A percentile compares a stretch with the other conserved stretches of the same genome.
Conservation (phyloP, 2,329 filamentous ascomycete genomes). For the Cladosporium sp. region DNA sequence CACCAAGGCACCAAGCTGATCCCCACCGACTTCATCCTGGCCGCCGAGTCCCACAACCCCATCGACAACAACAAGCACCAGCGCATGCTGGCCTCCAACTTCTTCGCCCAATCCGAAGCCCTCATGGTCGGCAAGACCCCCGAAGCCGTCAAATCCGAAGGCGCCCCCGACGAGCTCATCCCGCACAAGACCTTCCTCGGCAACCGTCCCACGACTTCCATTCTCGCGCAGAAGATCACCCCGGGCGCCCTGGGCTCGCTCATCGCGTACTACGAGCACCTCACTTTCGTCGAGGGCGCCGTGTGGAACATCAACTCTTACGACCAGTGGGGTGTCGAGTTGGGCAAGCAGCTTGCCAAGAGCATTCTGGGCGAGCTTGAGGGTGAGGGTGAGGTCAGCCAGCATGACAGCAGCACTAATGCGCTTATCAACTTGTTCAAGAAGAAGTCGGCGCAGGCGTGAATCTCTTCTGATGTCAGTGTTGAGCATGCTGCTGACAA, state of each 20-base stretch:
- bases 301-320: conserved; percentile 99
- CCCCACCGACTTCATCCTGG: conserved; percentile 95
- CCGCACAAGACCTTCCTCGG: conserved; percentile 99
- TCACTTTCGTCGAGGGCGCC: conserved; percentile 95
- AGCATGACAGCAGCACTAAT: conserved; percentile 82
- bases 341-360: conserved; percentile 90
- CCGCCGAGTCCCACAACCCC: conserved; percentile 94
- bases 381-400: conserved; percentile 61
- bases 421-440: conserved; percentile 91
- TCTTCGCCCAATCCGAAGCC: conserved; percentile 82
- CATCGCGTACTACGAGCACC: conserved; percentile 98
- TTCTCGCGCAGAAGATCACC: conserved; percentile 89
- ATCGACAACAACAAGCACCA: conserved; percentile 90
- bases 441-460: conserved; percentile 53
- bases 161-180: conserved; percentile 67
- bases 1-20: conserved; percentile 99
- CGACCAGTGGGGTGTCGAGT: conserved; percentile 98
- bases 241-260: conserved; percentile 88
- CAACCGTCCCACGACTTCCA: conserved; percentile 93
- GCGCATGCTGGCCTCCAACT: conserved; percentile 91
- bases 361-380: conserved; percentile 69
- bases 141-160: conserved; percentile 72
- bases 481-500: neutral
- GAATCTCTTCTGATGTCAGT: no score
- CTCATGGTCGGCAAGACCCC: conserved; percentile 84